Base-by-base conservation (phyloP, 192 early-diverging fungal genomes). In the Phlyctochytrium bullatum region DNA sequence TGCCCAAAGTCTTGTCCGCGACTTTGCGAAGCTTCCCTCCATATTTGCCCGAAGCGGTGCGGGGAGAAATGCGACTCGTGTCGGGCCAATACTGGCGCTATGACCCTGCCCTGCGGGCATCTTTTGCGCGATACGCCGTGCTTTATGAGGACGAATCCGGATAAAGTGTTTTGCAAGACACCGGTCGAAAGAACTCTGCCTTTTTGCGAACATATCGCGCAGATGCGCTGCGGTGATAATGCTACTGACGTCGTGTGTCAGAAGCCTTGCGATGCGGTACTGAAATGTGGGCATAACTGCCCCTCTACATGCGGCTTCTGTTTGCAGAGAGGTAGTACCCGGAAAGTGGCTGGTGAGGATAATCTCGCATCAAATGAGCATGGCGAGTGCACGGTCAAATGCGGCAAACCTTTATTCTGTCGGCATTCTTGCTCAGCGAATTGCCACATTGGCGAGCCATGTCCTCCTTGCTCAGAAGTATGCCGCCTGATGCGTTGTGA, bases 241-340 rank as follows among this genome's bases (percentile, higher is more conserved):
- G 28, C 50, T n/a, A 34, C 27, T 4, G 36, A 32, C 16, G 10
- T 69, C 14, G 10, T 17, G 12, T 84, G 84, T 32, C 27, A 1
- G 4, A 10, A 59, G 24, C 6, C n/a, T 6, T 81, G 76, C n/a
- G 60, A 67, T n/a, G 57, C 20, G 16, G 14, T 28, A 2, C 59
- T 88, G 25, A 31, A 53, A 10, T 87, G 85, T 36, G 53, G 62
- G 0, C 82, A 84, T 64, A 3, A 12, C 0, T 88, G 86, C 53
- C 12, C 30, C 28, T 40, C 53, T 1, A 4, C 59, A 6, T 88
- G 86, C 65, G 50, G 52, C 6, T 34, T 73, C 0, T 88, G 86
- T 53, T 64, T 81, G 74, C 33, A 70, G 72, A 36, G 24, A 20
- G 62, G 61, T 2, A 28, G 1, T 3, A 24, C 4, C 25, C 2